Conservation (phyloP, 495 filamentous ascomycete genomes). For the Halenospora varia region DNA sequence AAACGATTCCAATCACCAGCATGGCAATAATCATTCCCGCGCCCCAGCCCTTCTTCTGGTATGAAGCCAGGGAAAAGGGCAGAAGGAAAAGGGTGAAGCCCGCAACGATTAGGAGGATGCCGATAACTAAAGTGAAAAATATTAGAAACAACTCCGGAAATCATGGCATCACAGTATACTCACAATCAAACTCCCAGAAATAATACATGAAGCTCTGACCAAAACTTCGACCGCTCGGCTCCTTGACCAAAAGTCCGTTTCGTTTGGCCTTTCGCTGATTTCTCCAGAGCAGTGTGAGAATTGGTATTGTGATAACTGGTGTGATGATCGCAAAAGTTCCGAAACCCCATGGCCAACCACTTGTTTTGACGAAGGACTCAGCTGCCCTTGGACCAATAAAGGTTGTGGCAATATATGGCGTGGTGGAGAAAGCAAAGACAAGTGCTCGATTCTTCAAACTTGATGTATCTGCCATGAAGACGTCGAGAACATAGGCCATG, state of each 20-base stretch:
- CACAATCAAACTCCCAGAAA: conserved; percentile 58
- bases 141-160: neutral
- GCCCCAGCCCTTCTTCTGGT: conserved; percentile 43
- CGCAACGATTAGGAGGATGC: conserved; percentile 48
- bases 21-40: conserved; percentile 52
- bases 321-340: conserved; percentile 50
- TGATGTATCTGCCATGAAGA: conserved; percentile 60
- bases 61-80: conserved; percentile 52
- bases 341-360: conserved; percentile 56
- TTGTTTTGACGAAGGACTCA: conserved; percentile 32
- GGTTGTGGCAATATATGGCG: conserved; percentile 57
- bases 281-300: conserved; percentile 32
- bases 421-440: conserved; percentile 50
- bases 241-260: conserved; percentile 30
- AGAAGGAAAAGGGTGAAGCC: conserved; percentile 60
- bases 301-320: conserved; percentile 42
- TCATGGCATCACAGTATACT: conserved; percentile 16
- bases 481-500: conserved; percentile 47
- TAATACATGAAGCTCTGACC: conserved; percentile 49
- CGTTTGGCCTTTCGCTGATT: conserved; percentile 48
- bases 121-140: conserved; percentile 31
- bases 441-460: conserved; percentile 53
- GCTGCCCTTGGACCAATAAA: conserved; percentile 39
- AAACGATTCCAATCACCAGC: conserved; percentile 50
- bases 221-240: conserved; percentile 40